A percentile compares a stretch with the other conserved stretches of the same genome.
phyloP scores from a whole-genome alignment of 2,329 filamentous ascomycete species.

The Ophiostoma piceae region DNA sequence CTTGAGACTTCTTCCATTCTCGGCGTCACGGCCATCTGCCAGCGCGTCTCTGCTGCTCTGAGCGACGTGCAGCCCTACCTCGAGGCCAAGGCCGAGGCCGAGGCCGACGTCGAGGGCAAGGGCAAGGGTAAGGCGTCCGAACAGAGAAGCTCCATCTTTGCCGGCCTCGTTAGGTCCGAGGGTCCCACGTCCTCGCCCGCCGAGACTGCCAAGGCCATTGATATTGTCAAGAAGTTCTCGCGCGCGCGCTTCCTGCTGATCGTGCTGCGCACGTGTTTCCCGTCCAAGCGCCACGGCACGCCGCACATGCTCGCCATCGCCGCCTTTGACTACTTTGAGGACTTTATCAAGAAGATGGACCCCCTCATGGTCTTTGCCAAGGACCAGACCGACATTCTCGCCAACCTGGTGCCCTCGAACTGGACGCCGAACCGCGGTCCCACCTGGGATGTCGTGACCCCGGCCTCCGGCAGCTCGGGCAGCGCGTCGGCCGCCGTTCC shows the following conservation, averaged over 20 bases:
- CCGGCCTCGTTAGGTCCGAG: conserved; percentile 53
- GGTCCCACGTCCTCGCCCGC: conserved; percentile 32
- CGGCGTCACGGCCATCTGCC: conserved; percentile 73
- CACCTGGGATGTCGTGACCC: conserved; percentile 15
- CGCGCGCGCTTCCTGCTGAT: conserved; percentile 71
- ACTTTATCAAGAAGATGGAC: conserved; percentile 69
- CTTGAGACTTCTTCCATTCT: conserved; percentile 76
- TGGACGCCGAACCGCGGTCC: conserved; percentile 43
- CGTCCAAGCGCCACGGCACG: conserved; percentile 58
- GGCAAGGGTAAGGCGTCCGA: neutral
- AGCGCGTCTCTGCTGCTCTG: conserved; percentile 65
- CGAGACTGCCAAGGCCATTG: conserved; percentile 61
- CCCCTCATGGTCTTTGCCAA: conserved; percentile 72
- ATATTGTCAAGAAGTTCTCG: conserved; percentile 70
- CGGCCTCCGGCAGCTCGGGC: neutral
- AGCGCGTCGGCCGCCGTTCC: neutral
- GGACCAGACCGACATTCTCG: conserved; percentile 76
- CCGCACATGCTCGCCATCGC: conserved; percentile 71
- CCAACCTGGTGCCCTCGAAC: conserved; percentile 65
- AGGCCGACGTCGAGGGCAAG: neutral
- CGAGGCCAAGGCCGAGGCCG: conserved; percentile 30
- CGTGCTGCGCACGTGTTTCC: conserved; percentile 69
- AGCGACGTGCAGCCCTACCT: conserved; percentile 64
- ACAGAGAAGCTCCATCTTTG: conserved; percentile 57
- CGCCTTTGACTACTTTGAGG: conserved; percentile 74